Evolutionary conservation across 2,329 filamentous ascomycete species (phyloP).

Genomic region (Ascochyta clinopodiicola): DNA sequence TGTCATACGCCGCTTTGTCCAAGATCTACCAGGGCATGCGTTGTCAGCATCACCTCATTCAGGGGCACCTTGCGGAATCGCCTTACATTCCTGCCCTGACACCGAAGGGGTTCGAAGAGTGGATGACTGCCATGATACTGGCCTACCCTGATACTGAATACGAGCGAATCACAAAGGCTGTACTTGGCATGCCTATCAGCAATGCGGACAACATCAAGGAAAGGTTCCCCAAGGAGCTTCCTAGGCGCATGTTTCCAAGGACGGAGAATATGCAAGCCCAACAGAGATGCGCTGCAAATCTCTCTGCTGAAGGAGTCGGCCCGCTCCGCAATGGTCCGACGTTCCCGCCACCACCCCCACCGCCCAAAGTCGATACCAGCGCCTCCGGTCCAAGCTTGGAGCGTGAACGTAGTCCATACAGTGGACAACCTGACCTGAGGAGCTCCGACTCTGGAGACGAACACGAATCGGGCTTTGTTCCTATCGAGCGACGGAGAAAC

Average conservation of each 20-base stretch:
- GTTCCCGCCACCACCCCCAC: conserved; percentile 46
- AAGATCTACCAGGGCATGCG: conserved; percentile 56
- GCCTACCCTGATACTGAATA: conserved; percentile 80
- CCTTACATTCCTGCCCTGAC: conserved; percentile 56
- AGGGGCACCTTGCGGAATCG: conserved; percentile 50
- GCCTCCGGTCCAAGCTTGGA: conserved; percentile 33
- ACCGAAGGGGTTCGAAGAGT: conserved; percentile 59
- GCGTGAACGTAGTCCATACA: conserved; percentile 46
- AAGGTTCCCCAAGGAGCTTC: conserved; percentile 79
- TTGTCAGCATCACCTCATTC: conserved; percentile 58
- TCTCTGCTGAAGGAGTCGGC: conserved; percentile 58
- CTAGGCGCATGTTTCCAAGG: conserved; percentile 73
- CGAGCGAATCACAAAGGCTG: conserved; percentile 70
- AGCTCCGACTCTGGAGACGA: conserved; percentile 46
- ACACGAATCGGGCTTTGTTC: conserved; percentile 50
- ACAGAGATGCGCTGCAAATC: conserved; percentile 65
- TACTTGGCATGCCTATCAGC: conserved; percentile 73
- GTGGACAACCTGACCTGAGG: conserved; percentile 30
- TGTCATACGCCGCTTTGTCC: conserved; percentile 50
- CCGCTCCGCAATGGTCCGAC: conserved; percentile 44
- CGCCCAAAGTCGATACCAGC: conserved; percentile 17
- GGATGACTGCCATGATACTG: conserved; percentile 75
- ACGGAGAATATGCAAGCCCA: conserved; percentile 63
- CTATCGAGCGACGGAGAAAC: conserved; percentile 70
- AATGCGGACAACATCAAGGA: conserved; percentile 70